phyloP scores from a whole-genome alignment of 129 eudicot species.

The Artemisia annua region DNA sequence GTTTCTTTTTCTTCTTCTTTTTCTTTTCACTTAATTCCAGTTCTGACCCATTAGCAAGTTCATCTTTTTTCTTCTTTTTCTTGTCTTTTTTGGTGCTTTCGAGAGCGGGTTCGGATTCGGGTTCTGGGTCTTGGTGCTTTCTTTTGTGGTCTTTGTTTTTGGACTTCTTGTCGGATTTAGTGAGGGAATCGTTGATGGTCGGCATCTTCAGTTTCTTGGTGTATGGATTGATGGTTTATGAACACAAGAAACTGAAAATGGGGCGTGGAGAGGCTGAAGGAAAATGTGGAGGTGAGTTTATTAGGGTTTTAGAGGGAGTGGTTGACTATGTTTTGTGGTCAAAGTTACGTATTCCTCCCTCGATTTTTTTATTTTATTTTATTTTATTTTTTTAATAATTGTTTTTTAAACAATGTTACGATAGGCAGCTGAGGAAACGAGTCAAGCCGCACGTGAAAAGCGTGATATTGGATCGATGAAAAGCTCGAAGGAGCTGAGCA shows the following conservation, averaged over 20 bases:
- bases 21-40: conserved; percentile 30
- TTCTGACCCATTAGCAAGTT: conserved; percentile 33
- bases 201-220: conserved; percentile 40
- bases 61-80: conserved; percentile 47
- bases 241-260: neutral
- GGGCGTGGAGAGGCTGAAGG: neutral
- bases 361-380: too few relatives aligned
- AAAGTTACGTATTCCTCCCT: neutral
- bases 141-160: conserved; percentile 56
- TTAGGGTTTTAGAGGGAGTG: conserved; percentile 1
- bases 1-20: conserved; percentile 41
- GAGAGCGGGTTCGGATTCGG: conserved; percentile 16
- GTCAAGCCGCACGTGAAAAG: too few relatives aligned
- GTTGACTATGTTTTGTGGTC: neutral
- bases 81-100: conserved; percentile 45
- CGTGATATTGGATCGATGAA: too few relatives aligned
- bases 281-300: neutral
- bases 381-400: too few relatives aligned
- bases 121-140: conserved; percentile 52
- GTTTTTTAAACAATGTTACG: too few relatives aligned
- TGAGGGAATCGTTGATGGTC: conserved; percentile 21
- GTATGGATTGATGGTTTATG: neutral
- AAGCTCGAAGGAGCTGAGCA: too few relatives aligned
- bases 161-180: conserved; percentile 50
- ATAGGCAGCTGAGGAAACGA: too few relatives aligned